phyloP scores from a whole-genome alignment of 2,329 filamentous ascomycete species.

The Hypoxylon sp. region DNA sequence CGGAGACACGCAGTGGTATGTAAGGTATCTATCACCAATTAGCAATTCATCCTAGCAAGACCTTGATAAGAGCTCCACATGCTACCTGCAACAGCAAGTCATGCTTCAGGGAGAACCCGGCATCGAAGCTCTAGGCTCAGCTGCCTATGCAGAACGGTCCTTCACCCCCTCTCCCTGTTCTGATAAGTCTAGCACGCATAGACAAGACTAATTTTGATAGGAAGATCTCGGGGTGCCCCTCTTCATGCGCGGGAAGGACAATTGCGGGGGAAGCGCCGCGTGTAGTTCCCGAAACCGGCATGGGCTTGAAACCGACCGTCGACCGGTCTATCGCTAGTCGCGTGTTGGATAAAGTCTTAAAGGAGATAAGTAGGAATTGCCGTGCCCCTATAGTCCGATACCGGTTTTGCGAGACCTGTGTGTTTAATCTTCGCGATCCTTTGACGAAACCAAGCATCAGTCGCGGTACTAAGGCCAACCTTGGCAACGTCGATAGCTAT shows the following conservation, averaged over 20 bases:
- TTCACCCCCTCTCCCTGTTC: conserved; percentile 22
- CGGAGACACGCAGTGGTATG: conserved; percentile 22
- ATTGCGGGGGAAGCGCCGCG: conserved; percentile 46
- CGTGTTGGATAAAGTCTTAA: conserved; percentile 24
- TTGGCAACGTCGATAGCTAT: conserved; percentile 26
- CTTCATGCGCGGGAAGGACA: conserved; percentile 32
- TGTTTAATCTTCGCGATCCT: conserved; percentile 1
- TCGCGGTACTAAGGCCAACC: background rate
- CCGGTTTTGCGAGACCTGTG: conserved; percentile 10
- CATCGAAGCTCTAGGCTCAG: conserved; percentile 35
- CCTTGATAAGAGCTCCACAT: conserved; percentile 42
- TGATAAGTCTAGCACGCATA: conserved; percentile 39
- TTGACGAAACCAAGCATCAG: background rate
- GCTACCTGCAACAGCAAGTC: conserved; percentile 14
- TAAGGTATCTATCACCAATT: conserved; percentile 38
- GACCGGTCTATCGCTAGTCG: conserved; percentile 14
- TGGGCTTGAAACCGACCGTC: conserved; percentile 19
- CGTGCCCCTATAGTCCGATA: conserved; percentile 19
- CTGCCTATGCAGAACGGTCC: conserved; percentile 24
- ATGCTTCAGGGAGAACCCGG: conserved; percentile 18
- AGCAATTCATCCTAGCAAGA: conserved; percentile 43
- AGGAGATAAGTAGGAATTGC: conserved; percentile 1
- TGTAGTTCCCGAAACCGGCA: conserved; percentile 48
- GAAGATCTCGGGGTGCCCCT: conserved; percentile 39
- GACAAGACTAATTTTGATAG: conserved; percentile 30